Base-by-base conservation (phyloP, 75 land plant genomes). In the Selaginella moellendorffii region DNA sequence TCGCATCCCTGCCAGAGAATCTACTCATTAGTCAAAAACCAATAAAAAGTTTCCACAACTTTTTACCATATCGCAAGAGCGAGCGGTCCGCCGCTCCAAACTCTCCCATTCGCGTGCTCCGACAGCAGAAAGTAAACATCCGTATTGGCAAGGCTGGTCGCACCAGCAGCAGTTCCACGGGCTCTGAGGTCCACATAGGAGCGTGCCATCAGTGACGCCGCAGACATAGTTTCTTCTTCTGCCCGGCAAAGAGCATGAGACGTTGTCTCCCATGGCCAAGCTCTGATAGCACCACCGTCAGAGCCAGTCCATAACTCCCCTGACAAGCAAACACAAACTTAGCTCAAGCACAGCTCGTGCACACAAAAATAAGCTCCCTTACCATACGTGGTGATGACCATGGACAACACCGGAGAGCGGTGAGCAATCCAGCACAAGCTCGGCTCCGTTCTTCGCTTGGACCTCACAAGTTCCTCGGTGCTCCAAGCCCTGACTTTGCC, bases 291-390 rank as follows among this genome's bases (percentile, higher is more conserved):
- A n/a, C 93, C 97, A 67, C 69, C 65, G 30, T 90, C 97, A 52
- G 84, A 80, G 26, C 93, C 88, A 14, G 93, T 77, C 97, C 97
- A 90, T n/a, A 90, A 28, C 42, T 90, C 97, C 52, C 97, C 97
- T 90, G 25, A 29, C 19, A 62, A 5, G 14, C 14, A 36, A 36
- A 36, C 46, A 36, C 46, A 36, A 36, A 5, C 5, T 36, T 36
- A 5, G 2, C 28, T 29, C 24, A 66, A 22, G 46, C 1, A 10
- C 24, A 17, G 24, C 70, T 19, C 27, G 8, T 22, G 0, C 10
- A 68, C 21, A 22, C 0, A 27, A 69, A 27, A 65, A 69, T 63
- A 27, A 28, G 68, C 68, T n/a, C 19, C 42, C 69, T 65, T 69
- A 88, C 97, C 93, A 66, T 82, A 82, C 54, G 83, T 67, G 30